Evolutionary conservation across 75 land plant genomes (phyloP).

Genomic region (Picea sitchensis): DNA sequence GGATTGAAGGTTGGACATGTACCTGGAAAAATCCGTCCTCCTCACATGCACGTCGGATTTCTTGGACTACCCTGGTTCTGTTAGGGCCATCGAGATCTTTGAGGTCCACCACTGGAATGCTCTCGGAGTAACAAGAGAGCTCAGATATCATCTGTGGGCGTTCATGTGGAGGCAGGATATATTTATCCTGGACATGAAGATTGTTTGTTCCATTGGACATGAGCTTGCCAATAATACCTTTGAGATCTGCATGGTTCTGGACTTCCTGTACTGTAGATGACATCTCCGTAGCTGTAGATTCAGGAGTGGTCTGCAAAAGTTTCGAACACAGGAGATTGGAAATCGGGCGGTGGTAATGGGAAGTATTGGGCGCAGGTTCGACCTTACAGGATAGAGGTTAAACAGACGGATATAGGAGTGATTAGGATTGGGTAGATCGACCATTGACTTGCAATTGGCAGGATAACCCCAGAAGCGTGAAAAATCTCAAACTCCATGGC

Average conservation of each 20-base stretch:
- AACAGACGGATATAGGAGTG: too few species aligned
- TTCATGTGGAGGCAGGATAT: not conserved
- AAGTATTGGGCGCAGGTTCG: too few species aligned
- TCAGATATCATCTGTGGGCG: not conserved
- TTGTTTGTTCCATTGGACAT: not conserved
- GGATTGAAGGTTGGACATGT: not conserved
- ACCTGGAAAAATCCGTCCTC: conserved; percentile 33
- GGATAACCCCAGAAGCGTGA: too few species aligned
- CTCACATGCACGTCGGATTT: conserved; percentile 17
- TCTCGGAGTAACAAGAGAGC: not conserved
- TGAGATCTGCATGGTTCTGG: not conserved
- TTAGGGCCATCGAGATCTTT: conserved; percentile 25
- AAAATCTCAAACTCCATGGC: too few species aligned
- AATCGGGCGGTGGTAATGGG: too few species aligned
- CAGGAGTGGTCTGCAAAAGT: too few species aligned
- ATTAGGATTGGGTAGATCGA: too few species aligned
- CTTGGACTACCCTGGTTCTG: conserved; percentile 13
- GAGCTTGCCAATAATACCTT: not conserved
- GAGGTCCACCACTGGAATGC: conserved; percentile 52
- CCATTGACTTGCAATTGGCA: too few species aligned
- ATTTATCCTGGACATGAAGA: not conserved
- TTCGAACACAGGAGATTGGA: too few species aligned
- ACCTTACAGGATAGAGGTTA: too few species aligned
- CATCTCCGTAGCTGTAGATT: not conserved
- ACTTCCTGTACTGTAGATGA: not conserved